Evolutionary conservation across 129 eudicot species (phyloP).

Genomic region (Escallonia herrerae): DNA sequence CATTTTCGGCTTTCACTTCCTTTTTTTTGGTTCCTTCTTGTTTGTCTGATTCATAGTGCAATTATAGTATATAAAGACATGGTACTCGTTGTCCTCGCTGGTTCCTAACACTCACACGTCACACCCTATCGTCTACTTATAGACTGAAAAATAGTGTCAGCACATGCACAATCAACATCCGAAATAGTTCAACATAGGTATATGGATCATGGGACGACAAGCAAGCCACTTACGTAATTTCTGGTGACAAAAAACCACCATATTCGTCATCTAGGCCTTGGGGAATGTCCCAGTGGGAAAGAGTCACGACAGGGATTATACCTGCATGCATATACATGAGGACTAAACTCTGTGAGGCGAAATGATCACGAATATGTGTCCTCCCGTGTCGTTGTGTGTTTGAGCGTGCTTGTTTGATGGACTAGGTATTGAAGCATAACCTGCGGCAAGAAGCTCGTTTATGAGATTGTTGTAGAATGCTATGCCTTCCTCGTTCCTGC

Average conservation of each 20-base stretch:
- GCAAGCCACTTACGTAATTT: conserved; percentile 33
- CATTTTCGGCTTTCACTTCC: too few species aligned
- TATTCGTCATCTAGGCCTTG: conserved; percentile 64
- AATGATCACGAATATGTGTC: not conserved
- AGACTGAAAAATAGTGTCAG: too few species aligned
- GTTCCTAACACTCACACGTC: too few species aligned
- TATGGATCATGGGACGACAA: too few species aligned
- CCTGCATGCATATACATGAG: conserved; percentile 18
- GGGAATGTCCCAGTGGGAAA: conserved; percentile 67
- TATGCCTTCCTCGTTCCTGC: conserved; percentile 48
- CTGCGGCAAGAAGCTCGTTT: conserved; percentile 35
- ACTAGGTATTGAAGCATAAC: conserved; percentile 5
- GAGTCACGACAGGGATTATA: conserved; percentile 51
- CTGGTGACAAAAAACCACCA: conserved; percentile 52
- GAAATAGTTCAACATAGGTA: too few species aligned
- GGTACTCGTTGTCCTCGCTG: too few species aligned
- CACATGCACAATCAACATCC: too few species aligned
- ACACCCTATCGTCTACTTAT: too few species aligned
- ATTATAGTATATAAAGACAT: too few species aligned
- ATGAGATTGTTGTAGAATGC: conserved; percentile 55
- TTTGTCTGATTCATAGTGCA: too few species aligned
- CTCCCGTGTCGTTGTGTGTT: not conserved
- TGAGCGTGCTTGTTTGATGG: not conserved
- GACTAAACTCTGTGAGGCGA: not conserved
- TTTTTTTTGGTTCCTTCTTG: too few species aligned